phyloP scores from a whole-genome alignment of 345 rosid species.

The Acer campestre region DNA sequence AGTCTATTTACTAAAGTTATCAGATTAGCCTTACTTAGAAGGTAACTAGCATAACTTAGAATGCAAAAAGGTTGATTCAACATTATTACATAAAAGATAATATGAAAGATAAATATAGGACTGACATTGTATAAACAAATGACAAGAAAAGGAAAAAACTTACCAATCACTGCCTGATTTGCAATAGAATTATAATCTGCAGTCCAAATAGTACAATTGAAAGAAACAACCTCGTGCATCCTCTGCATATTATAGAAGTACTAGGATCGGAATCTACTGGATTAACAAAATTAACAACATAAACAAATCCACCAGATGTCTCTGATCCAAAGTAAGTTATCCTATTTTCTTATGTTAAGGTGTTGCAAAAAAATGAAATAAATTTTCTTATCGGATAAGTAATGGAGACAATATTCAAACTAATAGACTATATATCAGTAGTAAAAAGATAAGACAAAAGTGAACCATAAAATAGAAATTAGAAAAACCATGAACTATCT shows the following conservation, averaged over 20 bases:
- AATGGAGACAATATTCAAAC: background rate
- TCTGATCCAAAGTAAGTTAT: conserved; percentile 75
- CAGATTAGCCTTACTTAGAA: background rate
- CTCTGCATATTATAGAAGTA: conserved; percentile 26
- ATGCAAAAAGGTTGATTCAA: conserved; percentile 5
- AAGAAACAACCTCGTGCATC: conserved; percentile 33
- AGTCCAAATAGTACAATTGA: conserved; percentile 78
- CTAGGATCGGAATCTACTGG: conserved; percentile 41
- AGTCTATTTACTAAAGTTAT: background rate
- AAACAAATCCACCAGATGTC: conserved; percentile 54
- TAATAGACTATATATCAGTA: background rate
- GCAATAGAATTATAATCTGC: conserved; percentile 62
- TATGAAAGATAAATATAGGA: conserved; percentile 17
- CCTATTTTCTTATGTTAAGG: conserved; percentile 70
- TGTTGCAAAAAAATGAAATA: conserved; percentile 6
- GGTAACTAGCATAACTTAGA: background rate
- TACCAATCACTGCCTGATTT: conserved; percentile 72
- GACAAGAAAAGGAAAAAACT: conserved; percentile 29
- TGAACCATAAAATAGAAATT: background rate
- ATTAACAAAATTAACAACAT: conserved; percentile 45
- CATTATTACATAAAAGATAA: conserved; percentile 4
- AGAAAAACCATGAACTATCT: background rate
- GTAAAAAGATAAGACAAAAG: background rate
- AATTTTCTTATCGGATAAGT: background rate
- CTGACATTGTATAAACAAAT: conserved; percentile 1